These are phyloP conservation scores for Cryptococcus sp. DNA, from an alignment of 1,284 basidiomycete species.

Conservation along the genomic window DNA sequence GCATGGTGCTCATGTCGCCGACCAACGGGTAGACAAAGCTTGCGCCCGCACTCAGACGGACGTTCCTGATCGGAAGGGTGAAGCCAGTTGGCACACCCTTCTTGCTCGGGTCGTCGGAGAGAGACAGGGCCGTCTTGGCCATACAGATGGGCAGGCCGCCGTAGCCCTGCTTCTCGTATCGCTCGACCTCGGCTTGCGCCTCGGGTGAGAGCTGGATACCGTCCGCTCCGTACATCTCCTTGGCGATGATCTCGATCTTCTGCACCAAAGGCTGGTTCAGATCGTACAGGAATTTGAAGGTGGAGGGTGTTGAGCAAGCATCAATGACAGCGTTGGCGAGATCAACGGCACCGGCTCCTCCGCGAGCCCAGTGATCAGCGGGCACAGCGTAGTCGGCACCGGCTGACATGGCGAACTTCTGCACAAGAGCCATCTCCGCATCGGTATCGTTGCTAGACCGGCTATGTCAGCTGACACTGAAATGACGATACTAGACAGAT, in stretches of 20 bases:
- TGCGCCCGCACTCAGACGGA: conserved; percentile 87
- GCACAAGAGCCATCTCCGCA: conserved; percentile 85
- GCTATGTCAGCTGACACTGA: conserved; percentile 7
- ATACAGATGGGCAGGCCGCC: conserved; percentile 72
- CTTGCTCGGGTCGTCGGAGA: conserved; percentile 89
- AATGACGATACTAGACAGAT: not conserved
- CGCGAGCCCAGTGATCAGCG: conserved; percentile 95
- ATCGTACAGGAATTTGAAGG: conserved; percentile 90
- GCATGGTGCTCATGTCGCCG: conserved; percentile 97
- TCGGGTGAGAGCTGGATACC: conserved; percentile 81
- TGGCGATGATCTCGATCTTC: conserved; percentile 83
- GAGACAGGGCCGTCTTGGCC: conserved; percentile 98
- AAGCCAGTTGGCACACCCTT: conserved; percentile 90
- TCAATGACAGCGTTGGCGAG: conserved; percentile 84
- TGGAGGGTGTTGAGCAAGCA: conserved; percentile 77
- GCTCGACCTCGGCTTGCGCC: conserved; percentile 83
- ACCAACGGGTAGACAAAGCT: conserved; percentile 94
- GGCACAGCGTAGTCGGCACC: conserved; percentile 96
- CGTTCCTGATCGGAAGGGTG: conserved; percentile 87
- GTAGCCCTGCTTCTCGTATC: conserved; percentile 77
- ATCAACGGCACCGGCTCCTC: conserved; percentile 81
- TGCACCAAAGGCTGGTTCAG: conserved; percentile 77
- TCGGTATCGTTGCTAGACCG: conserved; percentile 75
- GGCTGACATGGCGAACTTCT: conserved; percentile 73
- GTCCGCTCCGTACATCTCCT: conserved; percentile 88